Base-by-base conservation (phyloP, 495 filamentous ascomycete genomes). In the Penicillium tannophilum region DNA sequence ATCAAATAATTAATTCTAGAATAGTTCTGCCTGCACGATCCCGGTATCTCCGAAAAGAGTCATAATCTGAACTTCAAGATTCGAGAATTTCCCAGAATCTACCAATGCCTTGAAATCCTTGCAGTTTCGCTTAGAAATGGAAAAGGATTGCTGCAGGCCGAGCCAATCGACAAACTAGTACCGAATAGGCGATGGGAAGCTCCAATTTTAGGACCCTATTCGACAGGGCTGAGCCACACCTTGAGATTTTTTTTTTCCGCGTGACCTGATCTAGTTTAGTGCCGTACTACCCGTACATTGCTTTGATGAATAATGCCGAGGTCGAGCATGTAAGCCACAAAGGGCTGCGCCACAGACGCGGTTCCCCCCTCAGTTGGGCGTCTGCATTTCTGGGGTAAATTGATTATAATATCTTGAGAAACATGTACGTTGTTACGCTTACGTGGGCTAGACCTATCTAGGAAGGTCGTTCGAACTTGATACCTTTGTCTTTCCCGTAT, bases 181-280 rank as follows among this genome's bases (percentile, higher is more conserved):
- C 60, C 55, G 54, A 52, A 54, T 49, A 24, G 46, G 46, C 14
- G 52, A 41, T 41, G 39, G 16, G 7, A 7, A 41, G 2, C 59
- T 58, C 63, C 57, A 62, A 59, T 62, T 62, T 57, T 60, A 60
- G 61, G 62, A 48, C 35, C 17, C 31, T 55, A n/a, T 42, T 20
- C 55, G 45, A 46, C 59, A 67, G 56, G 64, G 64, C 64, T 67
- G 64, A 64, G 64, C 64, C 64, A 67, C 64, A 67, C 64, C 58
- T 62, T 55, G 51, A 19, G 47, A 42, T 42, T 24, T 51, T 52
- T 48, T 48, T 42, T 49, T 30, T 55, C 54, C 54, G 58, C 45
- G 62, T 57, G 58, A 52, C 54, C 58, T 41, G 46, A 30, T 47
- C 47, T 28, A 51, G 48, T 14, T 19, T 26, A 47, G 24, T 24